A percentile compares a stretch with the other conserved stretches of the same genome.
phyloP scores from a whole-genome alignment of 1,139 yeast genomes.

The Kodamaea ohmeri region DNA sequence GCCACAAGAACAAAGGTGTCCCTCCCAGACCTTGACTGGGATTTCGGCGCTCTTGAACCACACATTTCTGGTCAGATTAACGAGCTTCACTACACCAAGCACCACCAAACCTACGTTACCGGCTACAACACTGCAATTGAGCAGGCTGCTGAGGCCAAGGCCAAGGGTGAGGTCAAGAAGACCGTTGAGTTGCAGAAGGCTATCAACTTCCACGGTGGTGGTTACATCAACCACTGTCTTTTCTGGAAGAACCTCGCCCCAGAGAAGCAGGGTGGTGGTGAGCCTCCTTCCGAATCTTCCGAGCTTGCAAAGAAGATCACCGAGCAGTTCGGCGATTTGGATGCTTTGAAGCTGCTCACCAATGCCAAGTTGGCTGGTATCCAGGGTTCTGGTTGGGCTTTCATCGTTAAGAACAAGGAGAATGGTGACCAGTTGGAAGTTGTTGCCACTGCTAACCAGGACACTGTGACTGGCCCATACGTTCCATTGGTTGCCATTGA shows the following conservation, averaged over 20 bases:
- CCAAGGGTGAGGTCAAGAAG: slow-evolving; percentile 62
- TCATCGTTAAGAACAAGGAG: slow-evolving; percentile 82
- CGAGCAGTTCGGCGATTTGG: slow-evolving; percentile 74
- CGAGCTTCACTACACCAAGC: slow-evolving; percentile 87
- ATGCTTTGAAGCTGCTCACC: slow-evolving; percentile 63
- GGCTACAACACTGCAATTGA: slow-evolving; percentile 84
- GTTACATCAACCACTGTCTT: slow-evolving; percentile 80
- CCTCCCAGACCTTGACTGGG: slow-evolving; percentile 85
- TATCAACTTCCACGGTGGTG: slow-evolving; percentile 95
- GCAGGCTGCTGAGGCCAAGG: slow-evolving; percentile 69
- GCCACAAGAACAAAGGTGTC: slow-evolving; percentile 62
- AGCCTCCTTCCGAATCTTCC: slow-evolving; percentile 60
- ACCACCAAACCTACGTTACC: slow-evolving; percentile 91
- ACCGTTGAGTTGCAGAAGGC: slow-evolving; percentile 72
- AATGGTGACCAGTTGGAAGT: slow-evolving; percentile 77
- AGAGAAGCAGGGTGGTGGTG: slow-evolving; percentile 78
- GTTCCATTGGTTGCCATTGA: slow-evolving; percentile 90
- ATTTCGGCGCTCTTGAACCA: slow-evolving; percentile 87
- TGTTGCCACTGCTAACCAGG: slow-evolving; percentile 87
- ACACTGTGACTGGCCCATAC: slow-evolving; percentile 72
- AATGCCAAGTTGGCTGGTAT: slow-evolving; percentile 84
- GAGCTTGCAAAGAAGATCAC: slow-evolving; percentile 61
- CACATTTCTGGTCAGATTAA: slow-evolving; percentile 85
- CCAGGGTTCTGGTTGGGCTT: slow-evolving; percentile 99
- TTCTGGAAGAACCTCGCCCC: slow-evolving; percentile 96